Conservation (phyloP, 305 asterid species). For the Stenogyne calaminthoides region DNA sequence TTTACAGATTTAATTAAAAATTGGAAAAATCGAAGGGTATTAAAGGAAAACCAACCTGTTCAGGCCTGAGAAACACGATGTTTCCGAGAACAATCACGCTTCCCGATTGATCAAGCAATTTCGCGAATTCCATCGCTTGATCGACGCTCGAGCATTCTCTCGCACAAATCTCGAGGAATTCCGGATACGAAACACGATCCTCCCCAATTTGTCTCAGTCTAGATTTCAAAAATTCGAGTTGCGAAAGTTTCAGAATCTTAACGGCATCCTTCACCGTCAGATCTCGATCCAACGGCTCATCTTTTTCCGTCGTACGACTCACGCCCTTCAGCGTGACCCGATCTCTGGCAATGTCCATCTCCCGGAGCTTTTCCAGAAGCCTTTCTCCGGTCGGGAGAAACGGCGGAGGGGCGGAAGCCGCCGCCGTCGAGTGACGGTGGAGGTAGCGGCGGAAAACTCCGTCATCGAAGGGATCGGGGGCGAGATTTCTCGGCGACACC, state of each 20-base stretch:
- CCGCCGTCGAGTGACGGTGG: constrained; percentile 42
- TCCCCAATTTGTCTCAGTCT: constrained; percentile 56
- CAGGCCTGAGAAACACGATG: constrained; percentile 73
- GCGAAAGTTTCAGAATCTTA: constrained; percentile 70
- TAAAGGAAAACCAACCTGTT: constrained; percentile 56
- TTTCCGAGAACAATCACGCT: constrained; percentile 75
- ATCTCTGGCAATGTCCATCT: constrained; percentile 57
- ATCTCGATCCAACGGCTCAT: constrained; percentile 25
- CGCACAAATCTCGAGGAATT: constrained; percentile 62
- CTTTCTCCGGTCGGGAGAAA: constrained; percentile 55
- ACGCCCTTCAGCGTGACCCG: constrained; percentile 63
- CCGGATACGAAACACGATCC: constrained; percentile 49
- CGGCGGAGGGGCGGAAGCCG: constrained; percentile 25
- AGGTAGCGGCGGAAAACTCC: constrained; percentile 47
- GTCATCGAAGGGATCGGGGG: constrained; percentile 44
- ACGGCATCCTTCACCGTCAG: constrained; percentile 61
- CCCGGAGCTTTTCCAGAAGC: constrained; percentile 65
- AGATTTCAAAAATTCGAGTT: constrained; percentile 69
- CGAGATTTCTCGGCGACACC: constrained; percentile 31
- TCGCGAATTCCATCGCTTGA: constrained; percentile 61
- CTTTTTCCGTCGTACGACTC: constrained; percentile 22
- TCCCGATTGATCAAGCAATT: constrained; percentile 82
- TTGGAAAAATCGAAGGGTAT: background rate
- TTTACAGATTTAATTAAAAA: background rate
- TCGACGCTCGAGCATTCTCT: constrained; percentile 48